Evolutionary conservation across 2,329 filamentous ascomycete genomes (phyloP), one percentile per base, ranked within the genome.

Genomic region (Alternaria longipes): DNA sequence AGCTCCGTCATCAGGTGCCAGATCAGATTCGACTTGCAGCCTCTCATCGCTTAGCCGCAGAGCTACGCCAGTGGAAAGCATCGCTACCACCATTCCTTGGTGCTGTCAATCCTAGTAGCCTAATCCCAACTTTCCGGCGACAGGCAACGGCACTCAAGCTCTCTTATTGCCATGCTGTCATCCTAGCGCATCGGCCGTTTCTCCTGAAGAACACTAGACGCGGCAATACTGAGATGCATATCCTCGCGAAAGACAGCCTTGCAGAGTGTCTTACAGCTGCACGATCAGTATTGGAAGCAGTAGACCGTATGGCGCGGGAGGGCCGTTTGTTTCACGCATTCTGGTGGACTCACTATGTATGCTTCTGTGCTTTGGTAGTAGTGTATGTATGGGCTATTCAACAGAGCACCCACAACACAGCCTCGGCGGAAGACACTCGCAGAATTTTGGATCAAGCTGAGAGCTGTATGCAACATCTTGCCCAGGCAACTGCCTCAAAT

Each of bases 271-370:
- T 83, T 34, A 69, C 76, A 18, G 81, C 81, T 11, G 81, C 81
- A 8, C 77, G 80, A 56, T 74, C 81, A 28, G 78, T 80, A 8
- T 54, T 73, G 4, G 67, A 72, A 24, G 54, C 56, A 0, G 81
- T 81, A 1, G 78, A 83, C 54, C 70, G 71, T 6, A 77, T 82
- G 68, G 78, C 77, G 5, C 55, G 68, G 3, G 78, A 80, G 28
- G 76, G 75, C 26, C 71, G 67, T 18, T 63, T 79, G 6, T 83
- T 80, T 28, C 79, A 82, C 44, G 80, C 81, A 0, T 78, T 83
- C 24, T 83, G 82, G 82, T 84, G 81, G 78, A 84, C 81, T 9
- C 81, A 82, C 20, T 84, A 84, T 47, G 80, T 84, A 0, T 80
- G 80, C 1, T 84, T 85, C 36, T 85, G 83, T 59, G 82, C 83